These are phyloP conservation scores for Wickerhamiella nectarea DNA, from an alignment of 805 yeast genomes.

Conservation along the genomic window DNA sequence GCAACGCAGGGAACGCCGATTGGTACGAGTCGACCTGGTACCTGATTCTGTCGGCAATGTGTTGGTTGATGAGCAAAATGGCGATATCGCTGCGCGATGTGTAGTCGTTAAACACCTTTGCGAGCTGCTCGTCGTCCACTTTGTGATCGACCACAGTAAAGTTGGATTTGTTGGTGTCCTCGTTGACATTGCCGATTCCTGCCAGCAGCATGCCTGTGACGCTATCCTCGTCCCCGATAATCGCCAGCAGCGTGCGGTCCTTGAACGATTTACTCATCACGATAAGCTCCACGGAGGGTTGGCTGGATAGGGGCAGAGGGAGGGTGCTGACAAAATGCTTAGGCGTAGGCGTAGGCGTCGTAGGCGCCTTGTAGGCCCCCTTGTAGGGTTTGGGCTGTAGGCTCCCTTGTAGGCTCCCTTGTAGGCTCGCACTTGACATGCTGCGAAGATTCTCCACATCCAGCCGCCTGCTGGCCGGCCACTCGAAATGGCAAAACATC, in stretches of 20 bases:
- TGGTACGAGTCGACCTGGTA: constrained; percentile 68
- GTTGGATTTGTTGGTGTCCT: constrained; percentile 49
- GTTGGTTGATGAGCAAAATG: constrained; percentile 83
- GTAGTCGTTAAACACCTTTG: constrained; percentile 58
- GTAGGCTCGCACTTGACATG: too few species aligned
- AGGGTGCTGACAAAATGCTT: not conserved
- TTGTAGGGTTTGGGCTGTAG: too few species aligned
- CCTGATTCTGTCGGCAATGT: constrained; percentile 82
- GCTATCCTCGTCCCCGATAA: constrained; percentile 95
- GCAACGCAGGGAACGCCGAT: constrained; percentile 86
- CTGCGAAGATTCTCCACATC: not conserved
- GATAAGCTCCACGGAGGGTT: too few species aligned
- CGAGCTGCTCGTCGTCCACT: constrained; percentile 64
- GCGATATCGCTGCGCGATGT: constrained; percentile 85
- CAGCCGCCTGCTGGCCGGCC: constrained; percentile 44
- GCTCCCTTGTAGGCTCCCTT: too few species aligned
- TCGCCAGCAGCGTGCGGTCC: constrained; percentile 77
- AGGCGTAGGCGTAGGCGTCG: not conserved
- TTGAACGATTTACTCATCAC: constrained; percentile 28
- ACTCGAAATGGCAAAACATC: constrained; percentile 90
- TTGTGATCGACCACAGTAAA: constrained; percentile 72
- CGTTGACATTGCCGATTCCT: constrained; percentile 77
- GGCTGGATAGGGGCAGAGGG: too few species aligned
- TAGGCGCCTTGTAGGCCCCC: too few species aligned
- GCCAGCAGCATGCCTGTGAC: constrained; percentile 92